Base-by-base conservation (phyloP, 2,329 filamentous ascomycete genomes). In the Fusarium subglutinans region DNA sequence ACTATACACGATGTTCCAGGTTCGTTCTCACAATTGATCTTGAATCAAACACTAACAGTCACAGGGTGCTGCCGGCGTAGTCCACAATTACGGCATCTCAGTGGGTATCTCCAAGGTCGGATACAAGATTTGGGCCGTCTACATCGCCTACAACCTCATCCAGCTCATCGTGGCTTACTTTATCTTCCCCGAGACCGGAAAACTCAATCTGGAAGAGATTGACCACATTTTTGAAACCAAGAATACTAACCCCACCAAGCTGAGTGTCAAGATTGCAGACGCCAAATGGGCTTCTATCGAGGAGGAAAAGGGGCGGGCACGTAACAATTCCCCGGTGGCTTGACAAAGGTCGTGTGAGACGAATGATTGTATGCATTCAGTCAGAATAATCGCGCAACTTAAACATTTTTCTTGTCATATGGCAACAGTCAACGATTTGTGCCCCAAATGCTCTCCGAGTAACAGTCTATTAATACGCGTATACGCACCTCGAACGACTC, bases 171-270 rank as follows among this genome's bases (percentile, higher is more conserved):
- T 63, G 15, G 72, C 75, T 10, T 76, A 76, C 17, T 75, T 75
- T 11, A 33, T 75, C 18, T 77, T 77, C 47, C 75, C 75, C 0
- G 74, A 77, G 53, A 76, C 75, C 7, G 64, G 66, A 53, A 75
- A 76, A 62, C 45, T 77, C 2, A 75, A 74, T 15, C 45, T 77
- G 4, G 75, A 77, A 24, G 74, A 77, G 37, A 77, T 77, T 44
- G 75, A 77, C n/a, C 61, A 69, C 22, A 77, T 76, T 17, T 77
- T 77, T 37, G 74, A 77, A 44, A 77, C 75, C n/a, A 62, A 69
- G 54, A 63, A 68, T 3, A 40, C 43, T 13, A 74, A 58, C 18
- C 69, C 69, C 5, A 55, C 72, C 24, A 58, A 65, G 37, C 44
- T 74, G 30, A 70, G 61, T 35, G 57, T 74, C 40, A 72, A 62